phyloP scores from a whole-genome alignment of 148 eudicot genomes.

The Vaccinium corymbosum region DNA sequence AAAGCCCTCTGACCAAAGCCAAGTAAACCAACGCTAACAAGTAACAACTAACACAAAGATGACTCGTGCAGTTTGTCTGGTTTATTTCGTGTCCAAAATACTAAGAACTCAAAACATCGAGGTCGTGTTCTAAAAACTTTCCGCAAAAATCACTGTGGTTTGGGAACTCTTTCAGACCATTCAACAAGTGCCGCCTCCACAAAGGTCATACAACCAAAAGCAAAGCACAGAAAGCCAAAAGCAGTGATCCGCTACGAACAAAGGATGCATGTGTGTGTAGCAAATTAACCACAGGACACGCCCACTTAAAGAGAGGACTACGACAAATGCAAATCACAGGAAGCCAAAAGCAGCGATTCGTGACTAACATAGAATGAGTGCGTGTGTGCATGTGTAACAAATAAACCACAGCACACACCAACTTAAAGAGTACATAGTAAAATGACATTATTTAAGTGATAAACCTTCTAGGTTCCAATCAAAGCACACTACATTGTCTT shows the following conservation, averaged over 20 bases:
- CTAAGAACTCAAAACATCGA: neutral
- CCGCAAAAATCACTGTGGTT: neutral
- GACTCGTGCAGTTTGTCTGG: neutral
- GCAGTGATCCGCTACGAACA: neutral
- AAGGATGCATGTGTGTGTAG: neutral
- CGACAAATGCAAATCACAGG: neutral
- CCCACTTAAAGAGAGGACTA: neutral
- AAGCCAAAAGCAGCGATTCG: neutral
- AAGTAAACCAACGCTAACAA: neutral
- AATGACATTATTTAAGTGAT: neutral
- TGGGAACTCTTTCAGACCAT: neutral
- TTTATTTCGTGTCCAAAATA: neutral
- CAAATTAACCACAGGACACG: neutral
- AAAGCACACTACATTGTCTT: neutral
- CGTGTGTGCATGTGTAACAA: neutral
- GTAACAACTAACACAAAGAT: neutral
- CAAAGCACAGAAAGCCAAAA: neutral
- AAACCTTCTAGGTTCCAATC: neutral
- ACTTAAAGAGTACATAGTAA: neutral
- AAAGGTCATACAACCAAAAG: neutral
- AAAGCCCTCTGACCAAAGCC: neutral
- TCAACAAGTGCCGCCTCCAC: neutral
- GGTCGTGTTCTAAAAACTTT: neutral
- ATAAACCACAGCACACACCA: neutral
- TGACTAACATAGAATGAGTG: neutral